Percentiles rank a stretch among this genome's conserved stretches.
These are phyloP conservation scores for Nigrospora osmanthi DNA, from an alignment of 2,329 filamentous ascomycete genomes.

Conservation along the genomic window DNA sequence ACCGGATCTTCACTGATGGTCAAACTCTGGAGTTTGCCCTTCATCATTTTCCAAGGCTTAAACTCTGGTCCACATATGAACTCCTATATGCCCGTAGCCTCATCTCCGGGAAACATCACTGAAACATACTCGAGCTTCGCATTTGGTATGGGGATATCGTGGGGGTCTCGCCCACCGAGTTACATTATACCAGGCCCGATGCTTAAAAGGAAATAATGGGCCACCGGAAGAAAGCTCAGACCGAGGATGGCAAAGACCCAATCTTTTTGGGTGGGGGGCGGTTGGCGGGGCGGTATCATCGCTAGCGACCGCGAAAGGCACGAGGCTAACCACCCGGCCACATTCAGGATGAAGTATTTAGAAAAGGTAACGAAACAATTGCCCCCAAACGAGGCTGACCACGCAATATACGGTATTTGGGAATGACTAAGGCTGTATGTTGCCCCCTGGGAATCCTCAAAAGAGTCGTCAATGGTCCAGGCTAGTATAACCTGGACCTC, in stretches of 20 bases:
- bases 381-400: no score
- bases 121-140: constrained; percentile 15
- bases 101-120: constrained; percentile 4
- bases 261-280: constrained; percentile 13
- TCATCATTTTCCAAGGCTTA: constrained; percentile 12
- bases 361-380: no score
- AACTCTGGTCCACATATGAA: constrained; percentile 7
- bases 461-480: no score
- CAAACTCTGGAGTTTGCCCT: no score
- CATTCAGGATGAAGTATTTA: no score
- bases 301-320: constrained; percentile 15
- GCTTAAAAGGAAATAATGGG: constrained; percentile 24
- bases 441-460: no score
- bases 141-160: constrained; percentile 29
- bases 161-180: constrained; percentile 28
- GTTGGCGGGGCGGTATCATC: constrained; percentile 14
- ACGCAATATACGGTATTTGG: no score
- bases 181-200: constrained; percentile 26
- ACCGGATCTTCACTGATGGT: no score
- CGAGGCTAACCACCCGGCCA: background rate
- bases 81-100: constrained; percentile 1
- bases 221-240: constrained; percentile 8
- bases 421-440: no score
- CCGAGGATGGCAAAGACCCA: constrained; percentile 17
- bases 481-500: no score